Evolutionary conservation across 176 grass and related monocot species (phyloP), one percentile per base, ranked within the genome.

Genomic region (Lolium multiflorum): DNA sequence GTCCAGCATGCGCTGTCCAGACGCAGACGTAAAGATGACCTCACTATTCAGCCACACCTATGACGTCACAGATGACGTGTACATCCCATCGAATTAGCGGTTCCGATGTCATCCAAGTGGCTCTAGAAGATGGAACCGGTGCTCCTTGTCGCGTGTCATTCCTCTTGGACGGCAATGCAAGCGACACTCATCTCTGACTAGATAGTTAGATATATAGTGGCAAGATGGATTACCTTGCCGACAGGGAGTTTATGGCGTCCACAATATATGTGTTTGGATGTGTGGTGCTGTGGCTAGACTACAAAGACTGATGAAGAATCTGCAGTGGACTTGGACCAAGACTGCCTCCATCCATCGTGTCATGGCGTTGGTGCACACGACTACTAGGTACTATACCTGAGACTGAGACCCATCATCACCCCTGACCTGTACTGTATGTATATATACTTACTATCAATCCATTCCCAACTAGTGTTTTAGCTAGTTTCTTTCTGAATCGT

Each of bases 281-380:
- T 66, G 60, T 2, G 71, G 17, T 12, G 7, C 55, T 82, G 59
- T 11, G 17, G 61, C 18, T 35, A 0, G 43, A 24, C 6, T 49
- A 0, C 61, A 56, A 44, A 68, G 26, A 3, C 35, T 0, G 46
- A n/a, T 14, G 86, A 46, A 31, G 86, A 77, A 73, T 82, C 54
- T 50, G 51, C 25, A 54, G 12, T 72, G 64, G 84, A 86, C 75
- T 71, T 72, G 11, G 82, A 76, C 71, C 69, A 37, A 7, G 80
- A 82, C 26, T 8, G 17, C 17, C 52, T 16, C 50, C 3, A 52
- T 52, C 50, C 14, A 16, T 52, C 68, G 43, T 59, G 82, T 50
- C 41, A 15, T 62, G 31, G 56, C 17, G 71, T 16, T 37, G 82
- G 69, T 70, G 71, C 56, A 20, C 21, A 74, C 16, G 17, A 14